Percentiles rank a stretch among this genome's conserved stretches.
Conservation (phyloP, 2,329 filamentous ascomycete species). For the Blastomyces silverae region DNA sequence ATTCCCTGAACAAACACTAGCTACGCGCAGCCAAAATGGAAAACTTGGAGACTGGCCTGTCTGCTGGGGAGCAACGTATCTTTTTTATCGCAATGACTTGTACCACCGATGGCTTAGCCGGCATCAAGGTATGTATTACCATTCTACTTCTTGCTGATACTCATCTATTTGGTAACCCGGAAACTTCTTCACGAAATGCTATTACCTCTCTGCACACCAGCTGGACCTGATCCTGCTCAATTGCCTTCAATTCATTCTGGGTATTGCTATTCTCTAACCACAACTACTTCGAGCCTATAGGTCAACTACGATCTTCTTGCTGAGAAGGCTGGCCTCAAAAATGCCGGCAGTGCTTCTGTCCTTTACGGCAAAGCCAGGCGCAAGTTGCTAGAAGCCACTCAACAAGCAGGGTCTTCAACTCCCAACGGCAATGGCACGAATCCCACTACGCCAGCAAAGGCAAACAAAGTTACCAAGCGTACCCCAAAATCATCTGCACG, state of each 20-base stretch:
- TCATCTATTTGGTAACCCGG: not conserved
- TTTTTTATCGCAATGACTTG: conserved; percentile 21
- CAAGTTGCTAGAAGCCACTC: conserved; percentile 29
- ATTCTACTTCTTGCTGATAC: not conserved
- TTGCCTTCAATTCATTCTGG: not conserved
- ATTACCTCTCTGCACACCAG: not conserved
- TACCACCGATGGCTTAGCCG: conserved; percentile 18
- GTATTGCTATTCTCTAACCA: conserved; percentile 5
- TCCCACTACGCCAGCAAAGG: conserved; percentile 13
- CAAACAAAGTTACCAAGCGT: conserved; percentile 21
- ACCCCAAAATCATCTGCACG: conserved; percentile 16
- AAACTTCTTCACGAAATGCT: not conserved
- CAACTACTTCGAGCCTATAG: conserved; percentile 22
- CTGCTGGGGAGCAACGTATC: conserved; percentile 24
- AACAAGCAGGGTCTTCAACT: conserved; percentile 8
- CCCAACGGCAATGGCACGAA: conserved; percentile 1
- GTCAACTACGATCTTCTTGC: conserved; percentile 38
- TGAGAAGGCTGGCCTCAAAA: conserved; percentile 33
- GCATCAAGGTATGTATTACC: conserved; percentile 19
- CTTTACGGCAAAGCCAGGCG: conserved; percentile 34
- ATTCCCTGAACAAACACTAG: conserved; percentile 11
- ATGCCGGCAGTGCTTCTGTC: conserved; percentile 31
- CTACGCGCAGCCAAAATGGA: conserved; percentile 17
- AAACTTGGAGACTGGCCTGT: conserved; percentile 15
- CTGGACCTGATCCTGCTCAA: no score